A percentile compares a stretch with the other conserved stretches of the same genome.
phyloP scores from a whole-genome alignment of 768 basidiomycete genomes.

The Lyophyllum semitale region DNA sequence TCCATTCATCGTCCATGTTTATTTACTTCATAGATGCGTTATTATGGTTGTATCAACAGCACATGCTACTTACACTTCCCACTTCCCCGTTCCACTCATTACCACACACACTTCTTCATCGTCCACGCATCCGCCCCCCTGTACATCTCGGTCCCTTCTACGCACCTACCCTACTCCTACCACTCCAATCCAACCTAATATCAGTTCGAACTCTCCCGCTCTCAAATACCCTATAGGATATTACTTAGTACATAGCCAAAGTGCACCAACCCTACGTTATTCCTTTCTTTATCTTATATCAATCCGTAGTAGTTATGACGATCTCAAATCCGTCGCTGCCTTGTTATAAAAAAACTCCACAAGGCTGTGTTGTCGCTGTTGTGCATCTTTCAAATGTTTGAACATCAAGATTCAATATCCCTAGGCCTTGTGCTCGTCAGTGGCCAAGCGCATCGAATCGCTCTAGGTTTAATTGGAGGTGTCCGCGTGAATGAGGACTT shows the following conservation, averaged over 20 bases:
- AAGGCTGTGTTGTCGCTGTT: too few species aligned
- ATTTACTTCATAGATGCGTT: constrained; percentile 12
- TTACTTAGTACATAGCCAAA: constrained; percentile 4
- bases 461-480: too few species aligned
- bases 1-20: neutral
- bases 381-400: too few species aligned
- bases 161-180: neutral
- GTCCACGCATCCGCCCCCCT: constrained; percentile 2
- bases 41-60: constrained; percentile 17
- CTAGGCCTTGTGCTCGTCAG: too few species aligned
- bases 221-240: neutral
- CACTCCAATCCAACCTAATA: neutral
- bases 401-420: too few species aligned
- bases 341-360: too few species aligned
- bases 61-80: neutral
- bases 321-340: neutral
- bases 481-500: too few species aligned
- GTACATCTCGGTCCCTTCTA: neutral
- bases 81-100: neutral
- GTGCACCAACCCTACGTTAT: constrained; percentile 3
- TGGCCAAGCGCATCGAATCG: too few species aligned
- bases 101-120: neutral
- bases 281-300: neutral
- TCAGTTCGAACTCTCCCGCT: neutral
- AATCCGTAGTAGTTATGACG: neutral